Conservation (phyloP, 305 asterid genomes). For the Lippia alba region DNA sequence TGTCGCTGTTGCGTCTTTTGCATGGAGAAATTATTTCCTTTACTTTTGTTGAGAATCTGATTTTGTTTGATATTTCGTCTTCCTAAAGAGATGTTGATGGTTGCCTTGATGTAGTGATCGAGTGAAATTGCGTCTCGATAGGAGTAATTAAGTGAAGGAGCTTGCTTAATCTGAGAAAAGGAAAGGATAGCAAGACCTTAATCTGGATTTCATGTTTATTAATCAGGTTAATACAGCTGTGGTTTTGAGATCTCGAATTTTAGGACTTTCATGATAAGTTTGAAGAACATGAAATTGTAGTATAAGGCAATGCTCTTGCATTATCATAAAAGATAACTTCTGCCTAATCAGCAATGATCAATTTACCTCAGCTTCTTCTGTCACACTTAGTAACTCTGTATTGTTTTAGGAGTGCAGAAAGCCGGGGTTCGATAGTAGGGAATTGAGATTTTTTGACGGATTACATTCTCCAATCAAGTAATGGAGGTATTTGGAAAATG, state of each 20-base stretch:
- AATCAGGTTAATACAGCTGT: not conserved
- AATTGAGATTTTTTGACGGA: constrained; percentile 35
- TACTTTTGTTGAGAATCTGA: not conserved
- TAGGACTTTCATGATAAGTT: not conserved
- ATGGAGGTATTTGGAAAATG: constrained; percentile 90
- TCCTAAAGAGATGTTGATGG: not conserved
- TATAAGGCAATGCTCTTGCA: not conserved
- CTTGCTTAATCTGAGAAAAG: not conserved
- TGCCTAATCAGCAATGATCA: not conserved
- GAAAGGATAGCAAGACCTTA: not conserved
- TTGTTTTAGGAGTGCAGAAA: constrained; percentile 64
- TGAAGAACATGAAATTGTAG: constrained; percentile 14
- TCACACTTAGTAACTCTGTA: constrained; percentile 31
- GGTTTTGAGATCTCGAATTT: constrained; percentile 1
- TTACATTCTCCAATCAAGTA: constrained; percentile 36
- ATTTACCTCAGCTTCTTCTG: not conserved
- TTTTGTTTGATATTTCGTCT: constrained; percentile 1
- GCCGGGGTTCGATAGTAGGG: constrained; percentile 37
- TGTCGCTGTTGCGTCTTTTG: constrained; percentile 3
- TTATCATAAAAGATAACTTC: constrained; percentile 12
- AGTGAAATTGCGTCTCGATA: not conserved
- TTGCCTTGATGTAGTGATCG: not conserved
- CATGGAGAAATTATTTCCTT: not conserved
- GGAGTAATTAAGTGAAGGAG: not conserved
- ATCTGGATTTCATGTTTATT: constrained; percentile 3